Base-by-base conservation (phyloP, 164 flowering plant genomes). In the Saururus chinensis region DNA sequence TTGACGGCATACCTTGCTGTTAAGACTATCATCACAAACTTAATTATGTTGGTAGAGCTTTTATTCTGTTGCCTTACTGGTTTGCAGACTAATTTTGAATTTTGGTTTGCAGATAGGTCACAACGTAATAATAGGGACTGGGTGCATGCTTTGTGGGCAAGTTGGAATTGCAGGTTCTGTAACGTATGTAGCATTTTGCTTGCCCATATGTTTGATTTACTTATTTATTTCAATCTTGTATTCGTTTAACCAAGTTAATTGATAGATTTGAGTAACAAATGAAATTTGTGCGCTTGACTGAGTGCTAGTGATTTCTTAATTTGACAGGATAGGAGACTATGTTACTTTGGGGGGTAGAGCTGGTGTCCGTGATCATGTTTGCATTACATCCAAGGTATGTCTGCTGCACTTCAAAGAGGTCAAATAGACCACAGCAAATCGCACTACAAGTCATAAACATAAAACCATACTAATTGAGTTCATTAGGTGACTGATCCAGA, bases 141-240 rank as follows among this genome's bases (percentile, higher is more conserved):
- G 72, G 70, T 95, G 96, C 79, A 79, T 95, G 80, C 77, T 90
- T 19, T 95, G 99, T 64, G 99, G 99, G 66, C 99, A 88, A 85
- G 96, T 82, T 68, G 99, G 96, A 16, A 76, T 91, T 73, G 96
- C 99, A 24, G 97, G 97, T 65, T 95, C 99, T 60, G 96, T 75
- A 35, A 95, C 82, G 96, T 95, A 84, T 58, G 90, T 74, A 48
- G 30, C 64, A 58, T 64, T n/a, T 7, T 12, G 9, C 23, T 17
- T 20, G 20, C 55, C 0, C 14, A 11, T 19, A 10, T 26, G 30
- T 56, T 59, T 19, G 25, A 62, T 35, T n/a, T 21, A 16, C 41
- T n/a, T 8, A 48, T 23, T 23, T 20, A 4, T 19, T 45, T 17
- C 17, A 0, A 17, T 45, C 13, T 45, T 17, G 11, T 45, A 45